Base-by-base conservation (phyloP, 768 basidiomycete species). In the Dendrothele bispora region DNA sequence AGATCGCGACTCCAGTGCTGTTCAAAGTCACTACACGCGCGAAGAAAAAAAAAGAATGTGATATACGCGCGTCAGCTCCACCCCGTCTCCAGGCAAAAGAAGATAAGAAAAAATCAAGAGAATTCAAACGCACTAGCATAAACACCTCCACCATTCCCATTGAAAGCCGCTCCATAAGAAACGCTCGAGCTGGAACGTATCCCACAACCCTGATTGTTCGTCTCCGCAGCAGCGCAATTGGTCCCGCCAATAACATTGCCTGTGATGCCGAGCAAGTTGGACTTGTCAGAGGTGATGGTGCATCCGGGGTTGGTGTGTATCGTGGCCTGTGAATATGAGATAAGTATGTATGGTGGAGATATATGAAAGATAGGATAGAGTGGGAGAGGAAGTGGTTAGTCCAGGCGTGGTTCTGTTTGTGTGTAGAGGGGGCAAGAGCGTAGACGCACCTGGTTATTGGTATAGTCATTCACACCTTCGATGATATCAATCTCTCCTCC, bases 81-180 rank as follows among this genome's bases (percentile, higher is more conserved):
- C n/a, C n/a, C 1, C 43, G 37, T 51, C 54, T 61, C 43, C 43
- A 49, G 24, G 46, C 14, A 32, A 55, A 43, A 48, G 14, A 47
- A 40, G 12, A 11, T 24, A 27, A 37, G 29, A 28, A 37, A 24
- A 32, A 4, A 44, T 25, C 17, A 37, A 21, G 18, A 17, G 38
- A 38, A 48, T 41, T 37, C 6, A 24, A 26, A 80, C 89, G 64
- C 60, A 93, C 91, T 91, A 43, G 88, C 88, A 68, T 92, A 95
- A 42, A 92, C 87, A 56, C 94, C 94, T 37, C 94, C 94, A 8
- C 83, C 82, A 55, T 78, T 84, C n/a, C 61, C 63, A 65, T 98
- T 98, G 73, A 95, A 98, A 11, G 73, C 81, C n/a, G 75, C 65
- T n/a, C 94, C 94, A 60, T 88, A 95, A 2, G 85, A 84, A 49